These are phyloP conservation scores for Erodium chrysanthum DNA, from an alignment of 441 rosid genomes.

Conservation along the genomic window DNA sequence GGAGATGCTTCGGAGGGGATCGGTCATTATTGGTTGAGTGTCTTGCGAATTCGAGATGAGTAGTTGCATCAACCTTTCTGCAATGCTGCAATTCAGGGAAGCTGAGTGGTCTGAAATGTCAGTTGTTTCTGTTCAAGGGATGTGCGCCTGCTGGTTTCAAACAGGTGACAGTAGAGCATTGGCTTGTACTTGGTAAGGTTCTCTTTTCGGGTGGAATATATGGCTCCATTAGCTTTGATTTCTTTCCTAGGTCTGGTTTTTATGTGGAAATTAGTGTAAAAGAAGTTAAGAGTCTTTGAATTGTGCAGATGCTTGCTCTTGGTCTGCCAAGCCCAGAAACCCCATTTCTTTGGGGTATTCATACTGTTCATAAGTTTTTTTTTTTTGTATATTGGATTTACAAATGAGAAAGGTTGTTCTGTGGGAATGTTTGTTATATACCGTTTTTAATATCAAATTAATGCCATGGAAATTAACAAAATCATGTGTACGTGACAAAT, in stretches of 20 bases:
- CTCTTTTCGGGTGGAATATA: neutral
- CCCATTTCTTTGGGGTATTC: slow-evolving; percentile 1
- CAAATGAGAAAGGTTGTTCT: neutral
- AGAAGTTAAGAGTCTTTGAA: neutral
- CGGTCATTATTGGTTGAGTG: neutral
- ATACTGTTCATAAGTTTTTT: neutral
- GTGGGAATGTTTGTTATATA: neutral
- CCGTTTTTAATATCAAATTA: neutral
- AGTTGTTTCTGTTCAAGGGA: neutral
- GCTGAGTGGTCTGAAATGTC: neutral
- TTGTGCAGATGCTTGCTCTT: neutral
- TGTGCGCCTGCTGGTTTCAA: neutral
- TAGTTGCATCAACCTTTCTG: neutral
- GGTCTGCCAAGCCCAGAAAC: neutral
- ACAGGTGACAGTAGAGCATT: neutral
- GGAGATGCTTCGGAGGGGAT: neutral
- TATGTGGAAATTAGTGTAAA: neutral
- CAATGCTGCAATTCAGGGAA: neutral
- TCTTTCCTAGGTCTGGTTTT: neutral
- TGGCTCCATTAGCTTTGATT: neutral
- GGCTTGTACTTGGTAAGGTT: neutral
- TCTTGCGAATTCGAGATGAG: neutral
- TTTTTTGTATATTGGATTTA: neutral
- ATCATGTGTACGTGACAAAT: too few species aligned
- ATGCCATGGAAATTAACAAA: too few species aligned